Conservation (phyloP, 2,329 filamentous ascomycete species). For the Colletotrichum spaethianum region DNA sequence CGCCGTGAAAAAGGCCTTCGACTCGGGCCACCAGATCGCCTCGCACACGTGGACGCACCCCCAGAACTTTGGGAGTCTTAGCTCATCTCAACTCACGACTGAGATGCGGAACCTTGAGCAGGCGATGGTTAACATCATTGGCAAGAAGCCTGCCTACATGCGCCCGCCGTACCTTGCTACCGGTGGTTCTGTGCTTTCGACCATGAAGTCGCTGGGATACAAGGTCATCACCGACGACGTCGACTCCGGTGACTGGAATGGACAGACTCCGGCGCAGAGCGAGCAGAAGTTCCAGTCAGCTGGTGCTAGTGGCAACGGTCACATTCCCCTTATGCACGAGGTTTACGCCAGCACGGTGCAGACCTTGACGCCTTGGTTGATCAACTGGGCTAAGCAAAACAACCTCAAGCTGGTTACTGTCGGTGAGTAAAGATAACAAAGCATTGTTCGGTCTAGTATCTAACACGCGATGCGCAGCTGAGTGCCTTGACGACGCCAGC, state of each 20-base stretch:
- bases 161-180: slow-evolving; percentile 65
- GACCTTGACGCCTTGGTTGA: slow-evolving; percentile 63
- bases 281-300: slow-evolving; percentile 65
- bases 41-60: slow-evolving; percentile 69
- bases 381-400: slow-evolving; percentile 65
- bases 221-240: slow-evolving; percentile 74
- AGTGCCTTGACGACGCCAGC: slow-evolving; percentile 57
- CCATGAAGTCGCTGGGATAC: slow-evolving; percentile 65
- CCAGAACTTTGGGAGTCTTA: slow-evolving; percentile 57
- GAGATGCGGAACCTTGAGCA: slow-evolving; percentile 67
- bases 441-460: neutral
- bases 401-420: slow-evolving; percentile 64
- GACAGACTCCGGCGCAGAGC: slow-evolving; percentile 63
- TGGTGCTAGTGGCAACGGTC: slow-evolving; percentile 60
- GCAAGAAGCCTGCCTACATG: slow-evolving; percentile 64
- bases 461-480: slow-evolving; percentile 48
- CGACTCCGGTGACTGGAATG: slow-evolving; percentile 74
- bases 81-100: slow-evolving; percentile 54
- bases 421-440: slow-evolving; percentile 53
- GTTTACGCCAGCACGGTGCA: slow-evolving; percentile 64
- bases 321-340: slow-evolving; percentile 72
- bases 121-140: slow-evolving; percentile 65
- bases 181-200: slow-evolving; percentile 57
- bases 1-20: slow-evolving; percentile 68
- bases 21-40: slow-evolving; percentile 66